Base-by-base conservation (phyloP, 495 filamentous ascomycete species). In the Tuber indicum region DNA sequence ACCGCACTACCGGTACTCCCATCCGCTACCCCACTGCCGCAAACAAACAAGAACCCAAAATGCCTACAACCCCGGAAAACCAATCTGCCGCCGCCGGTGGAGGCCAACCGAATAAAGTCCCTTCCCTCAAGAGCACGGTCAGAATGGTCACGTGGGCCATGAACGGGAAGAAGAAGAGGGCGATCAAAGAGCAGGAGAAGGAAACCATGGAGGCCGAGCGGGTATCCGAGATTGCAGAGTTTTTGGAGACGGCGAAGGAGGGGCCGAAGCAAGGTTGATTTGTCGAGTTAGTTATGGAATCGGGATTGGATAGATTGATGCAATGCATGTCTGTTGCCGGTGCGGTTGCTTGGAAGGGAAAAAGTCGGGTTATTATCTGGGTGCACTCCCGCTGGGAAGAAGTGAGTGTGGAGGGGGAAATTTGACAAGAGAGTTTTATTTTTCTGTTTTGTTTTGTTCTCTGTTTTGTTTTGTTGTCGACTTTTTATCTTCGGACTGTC, bases 91-190 rank as follows among this genome's bases (percentile, higher is more conserved):
- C 7, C n/a, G 3, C 52, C 26, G 52, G n/a, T 14, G 52, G 10
- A 32, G 52, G 26, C 52, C 52, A 62, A 16, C 52, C 52, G 26
- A 62, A 32, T 3, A 62, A 62, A 62, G n/a, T 9, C 52, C 52
- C 52, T n/a, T 62, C 52, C n/a, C n/a, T 62, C 16, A 62, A 62
- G 52, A 62, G 52, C 52, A 62, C 52, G n/a, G 52, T 62, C n/a
- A 62, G 52, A 62, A 62, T 62, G 52, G 52, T 62, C 52, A 62
- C 52, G 52, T 62, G 52, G 52, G 52, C 52, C 21, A 62, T 62
- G 52, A 62, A 62, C 52, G 52, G 52, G 26, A 62, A 62, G 52
- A 62, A 62, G 52, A 62, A 62, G 52, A 62, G 14, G 52, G 52
- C 52, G n/a, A 32, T 62, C 32, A 62, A 62, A 32, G 52, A n/a